Evolutionary conservation across 352 stramenopile genomes (phyloP), one percentile per base, ranked within the genome.

Genomic region (Pythium sp.): DNA sequence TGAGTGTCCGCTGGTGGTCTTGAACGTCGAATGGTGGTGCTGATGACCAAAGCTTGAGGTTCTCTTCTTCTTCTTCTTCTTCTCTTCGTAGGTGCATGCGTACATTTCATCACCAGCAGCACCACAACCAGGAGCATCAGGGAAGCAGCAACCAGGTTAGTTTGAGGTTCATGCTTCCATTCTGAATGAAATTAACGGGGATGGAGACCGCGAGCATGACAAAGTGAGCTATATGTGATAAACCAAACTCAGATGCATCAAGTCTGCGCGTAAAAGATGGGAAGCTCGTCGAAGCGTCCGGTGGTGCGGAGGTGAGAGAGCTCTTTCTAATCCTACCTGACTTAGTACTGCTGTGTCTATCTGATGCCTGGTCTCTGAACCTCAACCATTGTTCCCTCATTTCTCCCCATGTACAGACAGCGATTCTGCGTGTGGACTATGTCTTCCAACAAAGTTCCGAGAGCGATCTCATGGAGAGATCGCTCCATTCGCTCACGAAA

Each of bases 381-480:
- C 15, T 49, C 41, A 20, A 15, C 1, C 20, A 49, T 49, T 49
- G 20, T 15, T n/a, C 18, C 15, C 36, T 15, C 36, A 14, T 43
- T 43, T 11, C 15, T 43, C 36, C 36, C 5, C 15, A n/a, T 15
- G 9, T 49, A 2, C 65, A 85, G 77, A 72, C 69, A 9, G 55
- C 69, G 14, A 62, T 26, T 8, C 36, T 87, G 6, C 67, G 60
- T 8, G 28, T 81, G 6, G 79, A 86, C 47, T 72, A 84, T 43
- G 72, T 81, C 6, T 86, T 82, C 46, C 72, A 89, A 28, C 64
- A 81, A 14, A 67, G 67, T 5, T 75, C 68, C 0, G 81, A 81
- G 66, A 46, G 36, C 28, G 80, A 86, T 6, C 54, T 91, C 8
- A 67, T 85, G 30, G 81, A 89, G 38, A 71, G 80, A 20, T 79